Evolutionary conservation across 2,329 filamentous ascomycete genomes (phyloP), one percentile per base, ranked within the genome.

Genomic region (Curvularia lunata): DNA sequence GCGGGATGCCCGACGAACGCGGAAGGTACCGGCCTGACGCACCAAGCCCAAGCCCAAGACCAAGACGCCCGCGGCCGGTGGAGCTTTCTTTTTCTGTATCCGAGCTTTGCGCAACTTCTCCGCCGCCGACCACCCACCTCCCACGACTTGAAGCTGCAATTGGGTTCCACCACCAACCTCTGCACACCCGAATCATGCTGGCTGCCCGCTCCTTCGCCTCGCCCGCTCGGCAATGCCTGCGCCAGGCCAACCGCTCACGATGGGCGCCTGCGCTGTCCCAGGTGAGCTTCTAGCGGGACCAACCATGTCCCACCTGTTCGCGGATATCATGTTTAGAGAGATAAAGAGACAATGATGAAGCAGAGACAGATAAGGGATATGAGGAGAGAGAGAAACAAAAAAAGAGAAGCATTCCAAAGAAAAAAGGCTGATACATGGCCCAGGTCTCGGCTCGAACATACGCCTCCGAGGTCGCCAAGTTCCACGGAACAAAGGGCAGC

Each of bases 401-500:
- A 18, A 34, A 46, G 25, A 30, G 19, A 27, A 43, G 13, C 23
- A 43, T n/a, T 9, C 6, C 7, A 19, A 28, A 30, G 25, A 46
- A 52, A 25, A 23, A 25, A 37, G 49, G 30, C 49, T 52, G 64
- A 54, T 7, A 10, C 19, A 5, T 28, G 41, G n/a, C 47, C 47
- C 37, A 76, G 74, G 50, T 64, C 51, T 72, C 73, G 49, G 64
- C 69, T 56, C 69, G 76, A 54, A 68, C 71, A 53, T 93, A 89
- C 82, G 86, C 86, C 77, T 86, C 75, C 71, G 66, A 71, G 54
- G 92, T 98, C 73, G 95, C 93, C 79, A 91, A 95, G 83, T 99
- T 97, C 84, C 89, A 91, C 75, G 95, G 94, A 70, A 85, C 87
- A 77, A 97, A 96, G 83, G 91, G 91, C 77, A 83, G 89, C 77